Percentiles rank a stretch among this genome's conserved stretches.
phyloP scores from a whole-genome alignment of 768 basidiomycete species.

The Lactarius quietus region DNA sequence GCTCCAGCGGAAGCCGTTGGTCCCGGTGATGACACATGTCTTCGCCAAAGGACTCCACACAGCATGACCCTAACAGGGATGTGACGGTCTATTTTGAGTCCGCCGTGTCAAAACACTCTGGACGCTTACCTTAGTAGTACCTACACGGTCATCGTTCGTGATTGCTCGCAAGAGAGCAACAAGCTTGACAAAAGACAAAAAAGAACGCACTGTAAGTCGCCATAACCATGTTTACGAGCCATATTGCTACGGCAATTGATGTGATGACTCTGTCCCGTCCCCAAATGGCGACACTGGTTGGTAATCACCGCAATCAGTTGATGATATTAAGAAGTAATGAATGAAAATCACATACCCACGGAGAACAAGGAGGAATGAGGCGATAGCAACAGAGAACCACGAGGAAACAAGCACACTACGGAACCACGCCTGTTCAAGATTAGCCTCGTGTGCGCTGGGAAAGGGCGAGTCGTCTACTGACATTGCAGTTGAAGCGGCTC shows the following conservation, averaged over 20 bases:
- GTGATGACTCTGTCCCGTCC: slow-evolving; percentile 13
- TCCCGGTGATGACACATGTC: slow-evolving; percentile 14
- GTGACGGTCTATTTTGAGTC: background rate
- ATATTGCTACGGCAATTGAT: background rate
- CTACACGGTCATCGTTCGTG: background rate
- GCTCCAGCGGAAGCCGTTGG: slow-evolving; percentile 20
- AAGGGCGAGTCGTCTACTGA: background rate
- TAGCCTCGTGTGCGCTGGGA: background rate
- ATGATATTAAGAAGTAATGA: background rate
- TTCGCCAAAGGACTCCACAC: slow-evolving; percentile 2
- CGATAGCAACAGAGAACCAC: slow-evolving; percentile 20
- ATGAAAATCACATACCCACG: slow-evolving; percentile 17
- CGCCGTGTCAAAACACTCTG: too few relatives aligned
- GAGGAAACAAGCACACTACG: slow-evolving; percentile 13
- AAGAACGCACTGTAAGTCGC: slow-evolving; percentile 17
- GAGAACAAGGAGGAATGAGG: slow-evolving; percentile 24
- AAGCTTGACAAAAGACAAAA: too few relatives aligned
- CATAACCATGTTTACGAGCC: slow-evolving; percentile 7
- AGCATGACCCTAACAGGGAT: background rate
- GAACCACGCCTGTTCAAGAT: slow-evolving; percentile 18
- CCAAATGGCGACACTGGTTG: slow-evolving; percentile 22
- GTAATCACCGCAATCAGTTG: background rate
- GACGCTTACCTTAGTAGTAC: slow-evolving; percentile 10
- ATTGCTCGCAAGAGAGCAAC: background rate
- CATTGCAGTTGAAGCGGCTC: slow-evolving; percentile 16